A percentile compares a stretch with the other conserved stretches of the same genome.
phyloP scores from a whole-genome alignment of 169 alveolate genomes.

The Eimeria acervulina region DNA sequence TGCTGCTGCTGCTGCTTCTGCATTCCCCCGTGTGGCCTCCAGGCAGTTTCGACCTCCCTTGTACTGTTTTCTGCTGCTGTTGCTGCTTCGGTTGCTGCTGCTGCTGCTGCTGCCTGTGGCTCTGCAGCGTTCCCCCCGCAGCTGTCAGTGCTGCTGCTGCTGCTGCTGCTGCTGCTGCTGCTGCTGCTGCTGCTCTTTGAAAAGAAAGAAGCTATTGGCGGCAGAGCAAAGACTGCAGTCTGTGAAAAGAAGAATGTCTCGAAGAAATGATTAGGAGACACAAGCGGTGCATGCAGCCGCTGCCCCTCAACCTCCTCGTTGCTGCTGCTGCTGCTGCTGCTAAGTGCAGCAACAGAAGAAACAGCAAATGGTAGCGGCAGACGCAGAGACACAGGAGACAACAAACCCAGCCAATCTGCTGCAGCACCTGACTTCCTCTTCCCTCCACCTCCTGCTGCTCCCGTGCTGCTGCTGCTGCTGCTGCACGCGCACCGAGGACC shows the following conservation, averaged over 20 bases:
- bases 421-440: neutral
- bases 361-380: constrained; percentile 43
- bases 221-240: neutral
- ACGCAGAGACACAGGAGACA: constrained; percentile 9
- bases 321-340: too few relatives aligned
- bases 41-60: neutral
- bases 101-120: too few relatives aligned
- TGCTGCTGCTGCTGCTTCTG: neutral
- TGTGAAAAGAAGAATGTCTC: neutral
- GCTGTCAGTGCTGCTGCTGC: constrained; percentile 21
- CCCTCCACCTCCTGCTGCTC: constrained; percentile 2
- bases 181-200: neutral
- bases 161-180: constrained; percentile 26
- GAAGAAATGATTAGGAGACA: neutral
- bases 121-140: neutral
- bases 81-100: neutral
- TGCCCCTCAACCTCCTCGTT: neutral
- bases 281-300: neutral
- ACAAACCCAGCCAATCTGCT: neutral
- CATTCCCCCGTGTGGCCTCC: neutral
- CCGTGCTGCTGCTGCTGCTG: neutral
- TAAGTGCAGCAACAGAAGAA: neutral
- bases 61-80: neutral
- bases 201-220: neutral
- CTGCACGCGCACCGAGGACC: constrained; percentile 19